Base-by-base conservation (phyloP, 1,139 yeast species). In the Magnusiomyces magnusii region DNA sequence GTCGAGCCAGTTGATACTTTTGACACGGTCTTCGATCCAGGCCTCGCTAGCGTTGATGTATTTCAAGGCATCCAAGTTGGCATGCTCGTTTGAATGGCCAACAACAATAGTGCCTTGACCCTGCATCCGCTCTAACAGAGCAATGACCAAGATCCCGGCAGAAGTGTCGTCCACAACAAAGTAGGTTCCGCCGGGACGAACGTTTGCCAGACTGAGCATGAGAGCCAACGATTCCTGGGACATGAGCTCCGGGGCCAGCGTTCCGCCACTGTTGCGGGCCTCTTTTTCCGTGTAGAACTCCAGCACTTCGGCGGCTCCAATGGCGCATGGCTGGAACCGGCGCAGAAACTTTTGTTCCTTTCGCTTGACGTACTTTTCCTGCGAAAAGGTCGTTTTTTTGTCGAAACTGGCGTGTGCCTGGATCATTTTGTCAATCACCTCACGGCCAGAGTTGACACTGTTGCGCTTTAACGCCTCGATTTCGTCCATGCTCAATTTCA, bases 21-120 rank as follows among this genome's bases (percentile, higher is more conserved):
- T 82, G 54, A 93, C 80, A 77, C 85, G 81, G 39, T 75, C 70
- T 27, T 78, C 73, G 28, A 82, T 76, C 57, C 79, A 72, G 21
- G 80, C 82, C 36, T 80, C 82, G 1, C 86, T 71, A 68, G 81
- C 84, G 57, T 71, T 71, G 56, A 92, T 80, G 69, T 84, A 84
- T 62, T 82, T 80, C 62, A 93, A 75, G 0, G 87, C 83, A 64
- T 86, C 87, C 47, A 85, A 75, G 68, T 91, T 92, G 5, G 96
- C 85, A 69, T 92, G 97, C 70, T 93, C 99, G 70, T 91, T 89
- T 68, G 92, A 99, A 73, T 93, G 97, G 2, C 86, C 78, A 36
- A 89, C 79, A 2, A 90, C 80, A 54, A 95, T 83, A 13, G 83
- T 77, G 19, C 98, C 99, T 55, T 83, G 75, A 2, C 93, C 90